Conservation (phyloP, 345 rosid genomes). For the Stellera chamaejasme region DNA sequence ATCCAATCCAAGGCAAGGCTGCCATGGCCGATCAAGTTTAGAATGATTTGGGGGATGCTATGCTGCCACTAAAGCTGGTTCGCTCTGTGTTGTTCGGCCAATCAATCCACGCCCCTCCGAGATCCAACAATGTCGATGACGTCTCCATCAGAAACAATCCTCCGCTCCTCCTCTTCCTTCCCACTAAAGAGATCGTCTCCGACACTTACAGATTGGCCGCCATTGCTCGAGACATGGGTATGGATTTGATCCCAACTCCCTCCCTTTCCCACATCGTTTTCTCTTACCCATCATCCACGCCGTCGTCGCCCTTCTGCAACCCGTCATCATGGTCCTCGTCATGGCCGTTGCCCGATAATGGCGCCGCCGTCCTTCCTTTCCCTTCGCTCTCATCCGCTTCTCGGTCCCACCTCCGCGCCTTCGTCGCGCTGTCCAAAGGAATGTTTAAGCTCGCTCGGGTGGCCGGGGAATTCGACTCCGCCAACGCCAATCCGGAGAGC, state of each 20-base stretch:
- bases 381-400: conserved; percentile 54
- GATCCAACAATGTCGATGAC: conserved; percentile 1
- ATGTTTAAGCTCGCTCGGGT: conserved; percentile 55
- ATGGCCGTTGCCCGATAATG: conserved; percentile 39
- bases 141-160: conserved; percentile 14
- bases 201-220: conserved; percentile 52
- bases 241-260: conserved; percentile 61
- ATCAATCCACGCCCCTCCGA: conserved; percentile 19
- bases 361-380: conserved; percentile 53
- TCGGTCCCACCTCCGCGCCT: conserved; percentile 48
- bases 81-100: conserved; percentile 51
- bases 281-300: conserved; percentile 33
- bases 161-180: conserved; percentile 51
- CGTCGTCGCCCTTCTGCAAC: conserved; percentile 21
- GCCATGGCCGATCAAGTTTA: not conserved
- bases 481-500: conserved; percentile 4
- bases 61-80: conserved; percentile 64
- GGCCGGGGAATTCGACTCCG: conserved; percentile 1
- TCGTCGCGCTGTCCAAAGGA: conserved; percentile 55
- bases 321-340: conserved; percentile 35
- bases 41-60: conserved; percentile 27
- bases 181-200: conserved; percentile 40
- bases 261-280: conserved; percentile 74
- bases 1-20: no score
- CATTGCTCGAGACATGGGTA: conserved; percentile 63